phyloP scores from a whole-genome alignment of 345 rosid species.

The Chamaenerion angustifolium region DNA sequence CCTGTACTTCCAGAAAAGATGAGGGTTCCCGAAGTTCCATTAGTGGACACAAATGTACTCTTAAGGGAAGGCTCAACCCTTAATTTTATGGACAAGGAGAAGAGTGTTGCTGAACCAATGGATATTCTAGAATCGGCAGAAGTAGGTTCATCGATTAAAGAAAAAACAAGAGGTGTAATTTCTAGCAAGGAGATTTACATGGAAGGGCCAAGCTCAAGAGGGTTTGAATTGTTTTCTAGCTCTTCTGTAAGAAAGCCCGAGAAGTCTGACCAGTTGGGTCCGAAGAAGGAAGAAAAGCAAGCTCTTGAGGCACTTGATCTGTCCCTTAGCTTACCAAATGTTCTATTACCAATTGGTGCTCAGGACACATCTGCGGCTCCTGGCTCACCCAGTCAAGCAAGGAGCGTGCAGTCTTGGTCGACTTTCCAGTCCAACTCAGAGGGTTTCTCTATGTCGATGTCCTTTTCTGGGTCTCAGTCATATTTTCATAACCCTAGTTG shows the following conservation, averaged over 20 bases:
- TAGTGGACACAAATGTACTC: not conserved
- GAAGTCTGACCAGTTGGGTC: slow-evolving; percentile 31
- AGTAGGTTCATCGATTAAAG: slow-evolving; percentile 25
- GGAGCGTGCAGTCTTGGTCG: slow-evolving; percentile 63
- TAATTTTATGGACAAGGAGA: slow-evolving; percentile 49
- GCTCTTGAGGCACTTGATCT: slow-evolving; percentile 75
- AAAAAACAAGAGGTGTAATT: slow-evolving; percentile 21
- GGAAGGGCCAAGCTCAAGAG: slow-evolving; percentile 73
- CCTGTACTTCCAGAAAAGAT: slow-evolving; percentile 21
- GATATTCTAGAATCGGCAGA: slow-evolving; percentile 21
- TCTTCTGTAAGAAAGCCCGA: slow-evolving; percentile 53
- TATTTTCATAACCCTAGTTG: slow-evolving; percentile 94
- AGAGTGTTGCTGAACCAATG: slow-evolving; percentile 34
- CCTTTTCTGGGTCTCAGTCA: slow-evolving; percentile 89
- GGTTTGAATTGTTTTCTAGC: slow-evolving; percentile 72
- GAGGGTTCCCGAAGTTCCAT: slow-evolving; percentile 12
- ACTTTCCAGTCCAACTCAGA: slow-evolving; percentile 69
- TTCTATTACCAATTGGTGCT: slow-evolving; percentile 67
- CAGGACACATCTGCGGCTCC: slow-evolving; percentile 26
- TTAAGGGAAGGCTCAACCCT: slow-evolving; percentile 17
- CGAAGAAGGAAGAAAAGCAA: slow-evolving; percentile 43
- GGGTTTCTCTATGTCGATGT: slow-evolving; percentile 81
- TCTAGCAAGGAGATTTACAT: slow-evolving; percentile 32
- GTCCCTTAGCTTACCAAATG: slow-evolving; percentile 86
- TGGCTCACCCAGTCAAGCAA: slow-evolving; percentile 66